Evolutionary conservation across 2,329 filamentous ascomycete species (phyloP).

Genomic region (Paraphoma chrysanthemicola): DNA sequence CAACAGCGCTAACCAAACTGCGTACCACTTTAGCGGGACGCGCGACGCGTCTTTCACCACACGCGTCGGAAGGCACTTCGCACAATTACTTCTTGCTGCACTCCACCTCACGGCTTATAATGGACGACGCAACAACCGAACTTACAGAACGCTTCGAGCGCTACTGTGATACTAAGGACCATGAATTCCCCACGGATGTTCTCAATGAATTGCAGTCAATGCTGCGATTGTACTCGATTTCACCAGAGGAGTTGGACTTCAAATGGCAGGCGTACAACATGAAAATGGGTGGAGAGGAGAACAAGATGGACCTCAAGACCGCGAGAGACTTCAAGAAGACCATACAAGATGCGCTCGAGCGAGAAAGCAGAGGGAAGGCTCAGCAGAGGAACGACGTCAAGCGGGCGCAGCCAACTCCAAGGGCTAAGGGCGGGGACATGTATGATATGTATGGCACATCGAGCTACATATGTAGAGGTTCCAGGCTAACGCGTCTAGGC

Average conservation of each 20-base stretch:
- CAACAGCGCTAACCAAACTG: conserved; percentile 28
- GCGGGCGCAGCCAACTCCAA: conserved; percentile 66
- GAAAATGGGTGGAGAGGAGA: conserved; percentile 86
- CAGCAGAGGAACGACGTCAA: conserved; percentile 68
- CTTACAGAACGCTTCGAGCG: conserved; percentile 68
- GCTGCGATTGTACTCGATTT: conserved; percentile 80
- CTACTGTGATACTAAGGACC: conserved; percentile 60
- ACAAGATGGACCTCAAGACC: conserved; percentile 72
- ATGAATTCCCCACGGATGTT: conserved; percentile 75
- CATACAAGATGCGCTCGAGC: conserved; percentile 83
- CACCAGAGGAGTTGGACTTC: conserved; percentile 88
- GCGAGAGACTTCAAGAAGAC: conserved; percentile 83
- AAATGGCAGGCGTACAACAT: conserved; percentile 99
- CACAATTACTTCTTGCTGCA: not conserved
- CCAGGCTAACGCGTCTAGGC: conserved; percentile 38
- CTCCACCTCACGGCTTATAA: conserved; percentile 29
- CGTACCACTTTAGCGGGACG: conserved; percentile 29
- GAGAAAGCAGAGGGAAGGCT: conserved; percentile 72
- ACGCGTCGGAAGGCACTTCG: conserved; percentile 5
- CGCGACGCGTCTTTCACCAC: conserved; percentile 39
- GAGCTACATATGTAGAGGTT: not conserved
- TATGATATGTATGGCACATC: conserved; percentile 72
- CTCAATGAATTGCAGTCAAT: conserved; percentile 84
- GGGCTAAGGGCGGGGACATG: conserved; percentile 67
- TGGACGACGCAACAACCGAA: conserved; percentile 60